phyloP scores from a whole-genome alignment of 805 yeast genomes.

The Saturnispora saitoi region DNA sequence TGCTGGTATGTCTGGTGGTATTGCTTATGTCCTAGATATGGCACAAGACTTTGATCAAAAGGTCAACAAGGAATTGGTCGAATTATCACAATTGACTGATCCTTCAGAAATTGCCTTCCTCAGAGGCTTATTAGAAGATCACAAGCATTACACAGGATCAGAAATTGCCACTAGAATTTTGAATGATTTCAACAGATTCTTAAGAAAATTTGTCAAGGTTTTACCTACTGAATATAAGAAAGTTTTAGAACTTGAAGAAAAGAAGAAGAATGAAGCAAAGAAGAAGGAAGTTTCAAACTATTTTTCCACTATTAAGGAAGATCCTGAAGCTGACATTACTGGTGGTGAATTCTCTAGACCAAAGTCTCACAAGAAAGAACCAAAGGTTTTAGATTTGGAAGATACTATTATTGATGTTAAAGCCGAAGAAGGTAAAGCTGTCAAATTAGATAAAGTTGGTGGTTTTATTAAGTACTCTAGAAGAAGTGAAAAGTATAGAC shows the following conservation, averaged over 20 bases:
- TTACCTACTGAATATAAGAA: constrained; percentile 86
- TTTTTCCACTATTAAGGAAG: constrained; percentile 67
- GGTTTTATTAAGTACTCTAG: constrained; percentile 94
- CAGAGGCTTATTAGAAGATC: constrained; percentile 89
- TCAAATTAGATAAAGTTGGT: constrained; percentile 66
- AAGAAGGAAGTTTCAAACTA: constrained; percentile 56
- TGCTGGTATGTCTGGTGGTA: constrained; percentile 99
- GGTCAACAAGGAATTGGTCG: constrained; percentile 78
- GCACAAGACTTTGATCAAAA: constrained; percentile 83
- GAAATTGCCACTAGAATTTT: constrained; percentile 79
- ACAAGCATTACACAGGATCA: constrained; percentile 89
- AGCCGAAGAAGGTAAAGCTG: constrained; percentile 54
- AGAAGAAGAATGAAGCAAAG: constrained; percentile 53
- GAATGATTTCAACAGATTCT: constrained; percentile 77
- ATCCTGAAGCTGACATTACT: constrained; percentile 77
- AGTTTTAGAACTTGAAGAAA: constrained; percentile 73
- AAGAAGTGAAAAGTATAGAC: constrained; percentile 79
- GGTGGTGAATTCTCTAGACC: constrained; percentile 75
- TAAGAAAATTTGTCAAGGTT: constrained; percentile 87
- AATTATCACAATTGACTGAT: constrained; percentile 64
- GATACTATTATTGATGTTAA: constrained; percentile 71
- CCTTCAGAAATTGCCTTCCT: constrained; percentile 91
- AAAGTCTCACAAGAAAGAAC: constrained; percentile 49
- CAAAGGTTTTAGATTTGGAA: constrained; percentile 81
- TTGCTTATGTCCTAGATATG: constrained; percentile 90